These are phyloP conservation scores for Nothophaeocryptopus gaeumannii DNA, from an alignment of 2,329 filamentous ascomycete genomes.

Conservation along the genomic window DNA sequence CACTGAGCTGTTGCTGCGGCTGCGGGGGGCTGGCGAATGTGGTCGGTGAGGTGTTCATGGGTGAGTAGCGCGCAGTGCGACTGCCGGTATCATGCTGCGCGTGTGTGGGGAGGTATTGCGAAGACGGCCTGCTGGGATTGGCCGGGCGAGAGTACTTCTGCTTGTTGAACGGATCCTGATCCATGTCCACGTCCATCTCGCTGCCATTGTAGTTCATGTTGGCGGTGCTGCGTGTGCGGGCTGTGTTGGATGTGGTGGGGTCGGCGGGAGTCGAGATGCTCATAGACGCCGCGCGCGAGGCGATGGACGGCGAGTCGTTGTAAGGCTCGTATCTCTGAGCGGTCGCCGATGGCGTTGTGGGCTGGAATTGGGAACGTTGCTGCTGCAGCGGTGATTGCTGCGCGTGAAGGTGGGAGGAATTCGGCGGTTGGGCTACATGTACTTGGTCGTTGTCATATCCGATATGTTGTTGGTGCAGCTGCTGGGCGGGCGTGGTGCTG, in stretches of 20 bases:
- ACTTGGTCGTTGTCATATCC: too few relatives aligned
- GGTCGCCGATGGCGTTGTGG: constrained; percentile 7
- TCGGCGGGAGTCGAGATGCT: constrained; percentile 19
- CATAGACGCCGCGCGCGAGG: constrained; percentile 22
- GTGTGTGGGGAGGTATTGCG: constrained; percentile 59
- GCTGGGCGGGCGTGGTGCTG: too few relatives aligned
- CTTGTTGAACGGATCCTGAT: constrained; percentile 83
- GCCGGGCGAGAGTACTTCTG: constrained; percentile 82
- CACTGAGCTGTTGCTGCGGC: constrained; percentile 28
- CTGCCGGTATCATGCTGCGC: constrained; percentile 59
- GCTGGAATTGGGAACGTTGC: neutral
- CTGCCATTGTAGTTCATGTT: constrained; percentile 34
- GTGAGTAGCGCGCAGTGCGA: constrained; percentile 86
- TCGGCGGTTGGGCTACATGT: too few relatives aligned
- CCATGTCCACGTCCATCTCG: constrained; percentile 61
- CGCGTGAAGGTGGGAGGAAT: too few relatives aligned
- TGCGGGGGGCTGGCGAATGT: constrained; percentile 60
- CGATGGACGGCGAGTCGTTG: constrained; percentile 19
- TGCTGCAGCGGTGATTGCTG: constrained; percentile 1
- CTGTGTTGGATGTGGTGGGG: constrained; percentile 2
- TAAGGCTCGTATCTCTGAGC: constrained; percentile 13
- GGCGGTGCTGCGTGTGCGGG: constrained; percentile 13
- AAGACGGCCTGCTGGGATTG: constrained; percentile 59
- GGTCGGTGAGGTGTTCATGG: constrained; percentile 86
- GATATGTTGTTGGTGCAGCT: too few relatives aligned